These are phyloP conservation scores for Acacia crassicarpa DNA, from an alignment of 306 rosid genomes.

Conservation along the genomic window DNA sequence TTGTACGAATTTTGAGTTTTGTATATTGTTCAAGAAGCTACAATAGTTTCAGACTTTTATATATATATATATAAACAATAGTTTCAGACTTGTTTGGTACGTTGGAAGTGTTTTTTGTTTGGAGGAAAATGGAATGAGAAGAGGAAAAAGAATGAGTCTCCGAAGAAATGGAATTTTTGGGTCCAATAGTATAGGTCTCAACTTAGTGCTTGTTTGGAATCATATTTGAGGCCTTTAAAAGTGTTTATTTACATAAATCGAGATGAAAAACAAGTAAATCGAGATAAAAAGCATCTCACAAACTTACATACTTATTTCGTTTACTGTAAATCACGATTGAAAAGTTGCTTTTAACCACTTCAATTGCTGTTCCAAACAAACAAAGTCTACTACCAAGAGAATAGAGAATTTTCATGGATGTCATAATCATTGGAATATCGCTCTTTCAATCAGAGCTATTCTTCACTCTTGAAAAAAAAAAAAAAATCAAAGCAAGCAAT, in stretches of 20 bases:
- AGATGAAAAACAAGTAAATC: too few species aligned
- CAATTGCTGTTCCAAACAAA: too few species aligned
- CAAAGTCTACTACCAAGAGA: neutral
- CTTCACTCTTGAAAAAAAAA: neutral
- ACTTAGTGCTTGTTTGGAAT: neutral
- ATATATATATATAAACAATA: too few species aligned
- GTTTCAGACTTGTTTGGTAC: neutral
- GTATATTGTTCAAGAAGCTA: neutral
- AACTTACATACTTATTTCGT: too few species aligned
- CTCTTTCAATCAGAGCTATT: neutral
- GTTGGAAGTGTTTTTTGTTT: neutral
- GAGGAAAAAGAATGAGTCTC: neutral
- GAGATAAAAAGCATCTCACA: too few species aligned
- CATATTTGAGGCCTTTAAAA: neutral
- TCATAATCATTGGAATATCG: neutral
- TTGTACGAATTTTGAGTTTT: neutral
- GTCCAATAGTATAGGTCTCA: neutral
- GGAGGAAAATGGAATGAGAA: neutral
- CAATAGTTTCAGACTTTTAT: neutral
- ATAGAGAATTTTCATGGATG: neutral
- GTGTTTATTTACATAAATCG: too few species aligned
- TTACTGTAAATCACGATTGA: too few species aligned
- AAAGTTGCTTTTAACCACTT: too few species aligned
- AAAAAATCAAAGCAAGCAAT: neutral
- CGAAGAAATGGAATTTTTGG: neutral